Base-by-base conservation (phyloP, 2,329 filamentous ascomycete species). In the Pyrenophora teres region DNA sequence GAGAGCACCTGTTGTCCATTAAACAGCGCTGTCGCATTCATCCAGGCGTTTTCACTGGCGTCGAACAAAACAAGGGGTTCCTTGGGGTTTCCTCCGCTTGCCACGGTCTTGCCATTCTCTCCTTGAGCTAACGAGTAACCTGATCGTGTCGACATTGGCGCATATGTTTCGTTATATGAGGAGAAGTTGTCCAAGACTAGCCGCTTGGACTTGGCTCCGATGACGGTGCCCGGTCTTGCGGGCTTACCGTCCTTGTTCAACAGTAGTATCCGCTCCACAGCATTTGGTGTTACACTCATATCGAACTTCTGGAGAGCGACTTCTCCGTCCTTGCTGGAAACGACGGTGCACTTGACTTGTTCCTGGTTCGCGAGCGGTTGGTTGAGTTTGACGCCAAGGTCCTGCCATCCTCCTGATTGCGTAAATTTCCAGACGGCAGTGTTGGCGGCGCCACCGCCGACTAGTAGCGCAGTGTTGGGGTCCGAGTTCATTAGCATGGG, bases 241-340 rank as follows among this genome's bases (percentile, higher is more conserved):
- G 77, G 68, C 12, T 69, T 59, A 13, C 88, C 89, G 35, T 80
- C 78, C 9, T 81, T 80, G 56, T 84, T 82, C 40, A 88, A 73
- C 12, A 96, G 73, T 15, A 90, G 81, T 27, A 87, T 84, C 49
- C 88, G 85, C 27, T 83, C 83, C 37, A 96, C 89, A 6, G 78
- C 75, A 68, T 95, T 96, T 3, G 93, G 92, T 0, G 87, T 85
- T 8, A 81, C 79, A 12, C 81, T 81, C 75, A 92, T 82, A 68
- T 96, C 86, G 63, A 94, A 96, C 9, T 86, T 85, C 62, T 92
- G 85, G 15, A 97, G 77, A 33, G 87, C 84, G 68, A 90, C 92
- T 73, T 88, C 92, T 23, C 83, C 86, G 70, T 96, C 90, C 36
- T 85, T 81, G 18, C 88, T 89, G 10, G 79, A 77, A n/a, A 95